phyloP scores from a whole-genome alignment of 345 rosid species.

The Punica granatum region DNA sequence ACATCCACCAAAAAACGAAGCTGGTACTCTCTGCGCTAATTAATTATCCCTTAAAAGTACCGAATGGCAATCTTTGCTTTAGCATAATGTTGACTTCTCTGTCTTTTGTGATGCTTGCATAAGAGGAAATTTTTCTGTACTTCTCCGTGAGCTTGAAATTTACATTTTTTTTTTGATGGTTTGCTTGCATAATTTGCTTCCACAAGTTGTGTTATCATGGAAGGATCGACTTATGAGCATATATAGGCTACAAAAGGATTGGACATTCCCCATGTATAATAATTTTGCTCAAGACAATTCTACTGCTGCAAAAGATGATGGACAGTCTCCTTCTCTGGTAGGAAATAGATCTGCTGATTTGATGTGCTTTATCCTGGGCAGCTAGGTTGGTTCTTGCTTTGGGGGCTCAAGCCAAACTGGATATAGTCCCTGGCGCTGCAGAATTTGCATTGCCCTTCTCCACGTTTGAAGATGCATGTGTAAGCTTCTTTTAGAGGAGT shows the following conservation, averaged over 20 bases:
- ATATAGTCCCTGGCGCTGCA: conserved; percentile 78
- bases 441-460: conserved; percentile 87
- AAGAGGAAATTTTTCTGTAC: background rate
- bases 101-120: background rate
- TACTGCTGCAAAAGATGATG: background rate
- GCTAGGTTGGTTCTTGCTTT: conserved; percentile 99
- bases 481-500: conserved; percentile 23
- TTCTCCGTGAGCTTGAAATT: background rate
- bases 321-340: background rate
- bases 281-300: background rate
- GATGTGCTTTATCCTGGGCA: conserved; percentile 50
- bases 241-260: background rate
- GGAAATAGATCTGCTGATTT: conserved; percentile 2
- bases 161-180: background rate
- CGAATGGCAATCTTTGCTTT: too few relatives aligned
- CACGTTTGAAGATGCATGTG: conserved; percentile 77
- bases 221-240: background rate
- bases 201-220: background rate
- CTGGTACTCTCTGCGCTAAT: background rate
- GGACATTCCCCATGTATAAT: too few relatives aligned
- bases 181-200: background rate
- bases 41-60: background rate
- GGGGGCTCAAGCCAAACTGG: conserved; percentile 89
- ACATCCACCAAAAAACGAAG: background rate
- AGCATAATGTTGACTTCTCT: background rate